Evolutionary conservation across 2,329 filamentous ascomycete genomes (phyloP), one percentile per base, ranked within the genome.

Genomic region (Ophioceras dolichostomum): DNA sequence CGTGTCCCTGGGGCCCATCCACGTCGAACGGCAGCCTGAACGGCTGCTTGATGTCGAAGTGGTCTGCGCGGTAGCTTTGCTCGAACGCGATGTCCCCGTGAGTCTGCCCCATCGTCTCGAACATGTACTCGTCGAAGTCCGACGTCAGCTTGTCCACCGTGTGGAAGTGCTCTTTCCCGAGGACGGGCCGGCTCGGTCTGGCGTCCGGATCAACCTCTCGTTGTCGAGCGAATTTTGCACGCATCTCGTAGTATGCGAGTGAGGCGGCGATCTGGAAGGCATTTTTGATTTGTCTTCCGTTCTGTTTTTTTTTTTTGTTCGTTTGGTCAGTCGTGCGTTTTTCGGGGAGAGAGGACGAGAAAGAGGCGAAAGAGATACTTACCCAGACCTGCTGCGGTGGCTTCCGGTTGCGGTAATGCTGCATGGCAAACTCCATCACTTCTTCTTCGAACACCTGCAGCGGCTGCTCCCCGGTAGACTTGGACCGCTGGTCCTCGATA

Each of bases 231-330:
- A 4, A 18, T 24, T 20, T 29, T 10, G 4, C 12, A 5, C 34
- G 22, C 16, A 36, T 22, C 21, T 36, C 21, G 26, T 19, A 36
- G 21, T 36, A n/a, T 2, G 42, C 45, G 5, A 47, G 39, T 10
- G 39, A 43, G n/a, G 39, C 37, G 4, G 46, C 46, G 3, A 47
- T 39, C 37, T 47, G 43, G 38, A 48, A 60, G 4, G 58, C 58
- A 31, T 62, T 63, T 14, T 59, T 58, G 38, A 63, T 63, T 43
- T 63, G 56, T 1, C 60, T 50, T 1, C 46, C 46, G 29, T 48
- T 48, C 46, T 44, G 47, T 20, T 16, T 7, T 26, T 26, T 26
- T 8, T 12, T 12, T 7, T 12, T 12, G 12, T 26, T 26, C 22
- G 22, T 7, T 7, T 26, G 22, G 22, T 26, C 22, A 26, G 22